phyloP scores from a whole-genome alignment of 495 filamentous ascomycete species.

The Talaromyces thailandensis region DNA sequence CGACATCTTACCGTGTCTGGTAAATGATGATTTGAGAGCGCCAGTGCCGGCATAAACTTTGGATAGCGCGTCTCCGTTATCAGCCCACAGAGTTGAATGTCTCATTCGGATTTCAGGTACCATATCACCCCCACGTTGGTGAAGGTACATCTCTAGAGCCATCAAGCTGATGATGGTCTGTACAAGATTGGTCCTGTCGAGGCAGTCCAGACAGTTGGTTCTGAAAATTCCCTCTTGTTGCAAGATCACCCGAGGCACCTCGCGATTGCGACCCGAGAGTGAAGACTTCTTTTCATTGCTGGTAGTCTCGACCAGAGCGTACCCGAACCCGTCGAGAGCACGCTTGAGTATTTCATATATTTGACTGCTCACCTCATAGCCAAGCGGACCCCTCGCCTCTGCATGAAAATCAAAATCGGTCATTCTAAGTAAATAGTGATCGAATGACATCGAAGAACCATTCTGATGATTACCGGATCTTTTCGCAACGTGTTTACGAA shows the following conservation, averaged over 20 bases:
- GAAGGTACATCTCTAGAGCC: conserved; percentile 74
- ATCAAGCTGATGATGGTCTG: conserved; percentile 91
- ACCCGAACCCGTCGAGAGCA: conserved; percentile 79
- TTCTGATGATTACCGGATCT: conserved; percentile 51
- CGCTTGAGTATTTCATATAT: conserved; percentile 65
- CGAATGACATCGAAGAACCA: conserved; percentile 29
- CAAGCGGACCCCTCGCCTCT: conserved; percentile 76
- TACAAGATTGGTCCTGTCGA: conserved; percentile 92
- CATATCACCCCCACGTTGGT: conserved; percentile 55
- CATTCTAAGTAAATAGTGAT: conserved; percentile 59
- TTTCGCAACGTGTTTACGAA: conserved; percentile 62
- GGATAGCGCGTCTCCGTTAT: conserved; percentile 91
- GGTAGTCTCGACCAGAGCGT: conserved; percentile 65
- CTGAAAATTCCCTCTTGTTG: conserved; percentile 93
- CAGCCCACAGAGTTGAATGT: conserved; percentile 93
- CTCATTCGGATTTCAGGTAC: conserved; percentile 78
- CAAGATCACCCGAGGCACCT: conserved; percentile 49
- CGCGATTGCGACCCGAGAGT: conserved; percentile 15
- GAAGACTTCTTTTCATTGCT: conserved; percentile 7
- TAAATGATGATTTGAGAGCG: conserved; percentile 91
- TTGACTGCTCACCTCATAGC: conserved; percentile 78
- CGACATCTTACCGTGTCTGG: conserved; percentile 93
- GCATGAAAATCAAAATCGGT: conserved; percentile 95
- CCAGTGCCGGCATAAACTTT: conserved; percentile 96
- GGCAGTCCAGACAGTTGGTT: conserved; percentile 92